These are phyloP conservation scores for Xenosphaeropsis pyriputrescens DNA, from an alignment of 2,329 filamentous ascomycete species.

Conservation along the genomic window DNA sequence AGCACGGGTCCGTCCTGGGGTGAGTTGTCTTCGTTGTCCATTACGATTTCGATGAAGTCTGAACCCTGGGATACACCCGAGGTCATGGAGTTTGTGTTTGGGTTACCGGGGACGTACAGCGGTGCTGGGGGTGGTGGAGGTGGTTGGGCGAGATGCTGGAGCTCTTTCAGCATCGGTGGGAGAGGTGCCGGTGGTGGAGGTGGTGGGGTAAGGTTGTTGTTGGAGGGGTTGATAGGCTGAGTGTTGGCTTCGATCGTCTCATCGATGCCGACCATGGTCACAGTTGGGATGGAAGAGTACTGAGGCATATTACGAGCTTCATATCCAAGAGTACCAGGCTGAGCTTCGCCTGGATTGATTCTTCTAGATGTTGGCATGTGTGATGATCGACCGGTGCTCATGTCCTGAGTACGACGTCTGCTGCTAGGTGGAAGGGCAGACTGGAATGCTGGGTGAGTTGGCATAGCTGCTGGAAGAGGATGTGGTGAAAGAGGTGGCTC, in stretches of 20 bases:
- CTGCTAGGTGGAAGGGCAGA: constrained; percentile 19
- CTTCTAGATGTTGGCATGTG: constrained; percentile 13
- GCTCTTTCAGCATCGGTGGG: constrained; percentile 42
- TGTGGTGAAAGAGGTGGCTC: constrained; percentile 21
- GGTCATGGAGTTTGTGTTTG: constrained; percentile 17
- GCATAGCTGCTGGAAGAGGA: constrained; percentile 16
- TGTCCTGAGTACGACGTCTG: constrained; percentile 12
- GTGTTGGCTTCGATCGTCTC: constrained; percentile 24
- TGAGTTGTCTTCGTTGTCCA: constrained; percentile 37
- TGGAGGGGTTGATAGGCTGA: constrained; percentile 24
- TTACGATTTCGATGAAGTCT: constrained; percentile 50
- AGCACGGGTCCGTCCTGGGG: constrained; percentile 1
- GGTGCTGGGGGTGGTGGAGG: constrained; percentile 48
- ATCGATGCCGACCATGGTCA: constrained; percentile 30
- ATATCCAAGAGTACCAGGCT: constrained; percentile 16
- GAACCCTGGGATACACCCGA: constrained; percentile 28
- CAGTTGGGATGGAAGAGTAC: constrained; percentile 11
- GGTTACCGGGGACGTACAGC: constrained; percentile 24
- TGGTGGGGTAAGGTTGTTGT: constrained; percentile 32
- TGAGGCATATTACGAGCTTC: constrained; percentile 13
- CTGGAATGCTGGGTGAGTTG: constrained; percentile 27
- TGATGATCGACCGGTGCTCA: constrained; percentile 4
- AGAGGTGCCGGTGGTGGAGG: constrained; percentile 35
- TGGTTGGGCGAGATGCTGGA: constrained; percentile 44
- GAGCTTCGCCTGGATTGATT: constrained; percentile 14